Evolutionary conservation across 2,329 filamentous ascomycete species (phyloP).

Genomic region (Diplocarpon rosae): DNA sequence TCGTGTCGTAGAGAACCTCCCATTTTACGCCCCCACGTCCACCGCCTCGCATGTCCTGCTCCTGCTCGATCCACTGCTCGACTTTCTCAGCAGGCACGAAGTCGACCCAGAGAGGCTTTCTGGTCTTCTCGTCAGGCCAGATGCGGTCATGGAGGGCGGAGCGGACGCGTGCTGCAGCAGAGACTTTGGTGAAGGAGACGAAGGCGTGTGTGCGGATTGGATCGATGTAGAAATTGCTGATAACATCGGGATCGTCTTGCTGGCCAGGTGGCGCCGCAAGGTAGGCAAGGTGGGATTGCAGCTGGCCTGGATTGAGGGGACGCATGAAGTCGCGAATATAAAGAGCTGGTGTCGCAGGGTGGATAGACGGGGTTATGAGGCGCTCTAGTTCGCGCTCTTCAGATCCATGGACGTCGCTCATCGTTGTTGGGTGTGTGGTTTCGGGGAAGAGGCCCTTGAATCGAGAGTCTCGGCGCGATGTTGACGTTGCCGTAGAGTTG

Average conservation of each 20-base stretch:
- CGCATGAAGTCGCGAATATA: slow-evolving; percentile 90
- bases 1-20: slow-evolving; percentile 61
- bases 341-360: slow-evolving; percentile 63
- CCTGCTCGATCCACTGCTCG: slow-evolving; percentile 60
- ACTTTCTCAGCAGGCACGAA: slow-evolving; percentile 73
- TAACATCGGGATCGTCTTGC: slow-evolving; percentile 39
- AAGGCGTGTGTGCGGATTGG: slow-evolving; percentile 81
- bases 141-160: slow-evolving; percentile 63
- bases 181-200: slow-evolving; percentile 55
- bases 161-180: slow-evolving; percentile 67
- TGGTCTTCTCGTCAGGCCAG: slow-evolving; percentile 79
- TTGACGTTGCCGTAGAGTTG: slow-evolving; percentile 1
- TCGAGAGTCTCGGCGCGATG: slow-evolving; percentile 29
- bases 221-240: slow-evolving; percentile 70
- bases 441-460: slow-evolving; percentile 35
- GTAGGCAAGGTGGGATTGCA: slow-evolving; percentile 57
- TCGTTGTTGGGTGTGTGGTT: slow-evolving; percentile 6
- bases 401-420: slow-evolving; percentile 10
- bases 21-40: slow-evolving; percentile 42
- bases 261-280: slow-evolving; percentile 52
- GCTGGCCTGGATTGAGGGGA: slow-evolving; percentile 57
- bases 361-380: slow-evolving; percentile 44
- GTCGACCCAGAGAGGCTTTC: slow-evolving; percentile 79
- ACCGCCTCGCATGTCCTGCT: slow-evolving; percentile 39
- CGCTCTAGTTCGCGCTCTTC: slow-evolving; percentile 21